Evolutionary conservation across 148 eudicot genomes (phyloP), one percentile per base, ranked within the genome.

Genomic region (Spergularia marina): DNA sequence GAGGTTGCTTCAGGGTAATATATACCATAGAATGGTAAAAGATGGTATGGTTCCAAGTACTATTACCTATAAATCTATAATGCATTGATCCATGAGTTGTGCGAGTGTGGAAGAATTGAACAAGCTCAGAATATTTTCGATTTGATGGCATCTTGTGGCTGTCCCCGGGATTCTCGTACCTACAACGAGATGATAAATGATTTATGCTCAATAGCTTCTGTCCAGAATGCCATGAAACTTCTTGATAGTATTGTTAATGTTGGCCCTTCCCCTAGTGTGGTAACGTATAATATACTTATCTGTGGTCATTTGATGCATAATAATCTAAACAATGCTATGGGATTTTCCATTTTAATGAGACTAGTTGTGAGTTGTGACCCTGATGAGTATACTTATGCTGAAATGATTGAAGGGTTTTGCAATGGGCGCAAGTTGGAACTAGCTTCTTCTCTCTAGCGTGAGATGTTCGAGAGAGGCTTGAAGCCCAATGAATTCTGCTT

Each of bases 281-380:
- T 80, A 59, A 89, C 93, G 49, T 91, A 87, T 83, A 91, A 89
- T 77, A 86, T 85, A 10, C 89, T 91, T 70, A 91, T 91, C 72
- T 61, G 78, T 73, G 91, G 89, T 63, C 89, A 81, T 80, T 61
- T 82, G 18, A 76, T 74, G 70, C 68, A 53, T 34, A 86, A 86
- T 13, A 68, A 82, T 68, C 74, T 86, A 52, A 79, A 83, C 34
- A 83, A 85, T 83, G 97, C 90, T 75, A 65, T 85, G 82, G 87
- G 90, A 76, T 77, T 91, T 78, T 74, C 87, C 70, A 89, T 83
- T 74, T 62, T 88, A 81, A 91, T 91, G 97, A 86, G 70, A 85
- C 75, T 81, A 86, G 86, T 79, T 89, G 88, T 73, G 76, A 86
- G 86, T 79, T 89, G 88, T 73, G 76, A 85, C 47, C 91, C 93